phyloP scores from a whole-genome alignment of 805 yeast genomes.

The Wickerhamomyces chaumierensis region DNA sequence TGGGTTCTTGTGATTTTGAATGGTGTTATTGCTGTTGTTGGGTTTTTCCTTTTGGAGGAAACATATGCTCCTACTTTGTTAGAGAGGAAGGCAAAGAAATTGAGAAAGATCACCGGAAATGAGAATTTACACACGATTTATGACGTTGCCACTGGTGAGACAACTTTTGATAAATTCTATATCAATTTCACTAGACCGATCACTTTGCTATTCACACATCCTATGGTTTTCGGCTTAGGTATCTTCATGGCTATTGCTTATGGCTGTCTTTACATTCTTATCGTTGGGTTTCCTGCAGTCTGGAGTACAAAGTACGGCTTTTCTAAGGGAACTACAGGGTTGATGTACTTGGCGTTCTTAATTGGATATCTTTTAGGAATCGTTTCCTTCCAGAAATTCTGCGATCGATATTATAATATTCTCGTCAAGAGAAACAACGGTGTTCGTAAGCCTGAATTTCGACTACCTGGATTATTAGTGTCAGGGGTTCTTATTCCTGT shows the following conservation, averaged over 20 bases:
- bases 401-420: conserved; percentile 28
- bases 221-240: conserved; percentile 55
- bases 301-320: conserved; percentile 37
- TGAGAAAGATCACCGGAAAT: conserved; percentile 46
- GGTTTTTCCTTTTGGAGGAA: conserved; percentile 36
- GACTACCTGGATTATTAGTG: conserved; percentile 39
- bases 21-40: conserved; percentile 33
- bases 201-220: conserved; percentile 39
- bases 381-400: conserved; percentile 33
- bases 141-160: conserved; percentile 44
- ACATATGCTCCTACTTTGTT: conserved; percentile 49
- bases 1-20: conserved; percentile 46
- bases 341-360: conserved; percentile 48
- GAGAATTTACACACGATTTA: conserved; percentile 44
- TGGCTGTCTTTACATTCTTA: conserved; percentile 54
- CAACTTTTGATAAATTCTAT: conserved; percentile 25
- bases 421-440: conserved; percentile 35
- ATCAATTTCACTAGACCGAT: conserved; percentile 43
- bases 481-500: conserved; percentile 42
- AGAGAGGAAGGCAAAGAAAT: conserved; percentile 30
- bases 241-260: conserved; percentile 53
- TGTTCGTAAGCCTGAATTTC: conserved; percentile 47
- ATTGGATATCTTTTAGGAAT: conserved; percentile 43
- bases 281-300: conserved; percentile 47
- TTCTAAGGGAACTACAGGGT: conserved; percentile 37